Evolutionary conservation across 2,329 filamentous ascomycete genomes (phyloP).

Genomic region (Davidsoniella eucalypti): DNA sequence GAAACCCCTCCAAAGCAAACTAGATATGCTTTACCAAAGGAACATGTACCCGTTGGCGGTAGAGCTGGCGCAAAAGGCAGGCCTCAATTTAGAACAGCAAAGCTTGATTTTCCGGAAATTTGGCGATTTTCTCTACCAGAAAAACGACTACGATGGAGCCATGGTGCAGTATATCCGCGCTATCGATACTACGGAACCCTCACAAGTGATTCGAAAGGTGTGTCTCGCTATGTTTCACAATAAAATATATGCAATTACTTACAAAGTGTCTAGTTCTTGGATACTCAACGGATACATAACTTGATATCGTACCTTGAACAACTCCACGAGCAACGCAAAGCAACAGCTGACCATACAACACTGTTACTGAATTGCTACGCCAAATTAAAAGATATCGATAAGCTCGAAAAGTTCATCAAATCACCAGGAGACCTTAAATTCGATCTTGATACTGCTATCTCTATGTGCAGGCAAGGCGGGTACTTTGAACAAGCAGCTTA

Average conservation of each 20-base stretch:
- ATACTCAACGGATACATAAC: conserved; percentile 95
- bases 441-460: conserved; percentile 89
- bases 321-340: conserved; percentile 81
- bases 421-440: conserved; percentile 90
- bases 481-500: conserved; percentile 96
- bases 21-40: conserved; percentile 85
- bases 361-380: conserved; percentile 92
- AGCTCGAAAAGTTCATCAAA: conserved; percentile 92
- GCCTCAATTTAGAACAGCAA: conserved; percentile 63
- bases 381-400: conserved; percentile 91
- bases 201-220: conserved; percentile 86
- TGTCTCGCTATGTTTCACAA: background rate
- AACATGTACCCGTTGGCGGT: conserved; percentile 87
- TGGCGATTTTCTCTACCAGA: conserved; percentile 86
- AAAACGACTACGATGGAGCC: conserved; percentile 90
- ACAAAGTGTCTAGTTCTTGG: conserved; percentile 50
- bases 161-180: conserved; percentile 97
- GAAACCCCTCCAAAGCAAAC: conserved; percentile 73
- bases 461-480: conserved; percentile 92
- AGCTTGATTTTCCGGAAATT: conserved; percentile 88
- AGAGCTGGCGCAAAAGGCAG: conserved; percentile 78
- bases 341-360: conserved; percentile 89
- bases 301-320: conserved; percentile 95
- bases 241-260: conserved; percentile 15
- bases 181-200: conserved; percentile 90